Conservation (phyloP, 768 basidiomycete genomes). For the Leccinum rimulosum region DNA sequence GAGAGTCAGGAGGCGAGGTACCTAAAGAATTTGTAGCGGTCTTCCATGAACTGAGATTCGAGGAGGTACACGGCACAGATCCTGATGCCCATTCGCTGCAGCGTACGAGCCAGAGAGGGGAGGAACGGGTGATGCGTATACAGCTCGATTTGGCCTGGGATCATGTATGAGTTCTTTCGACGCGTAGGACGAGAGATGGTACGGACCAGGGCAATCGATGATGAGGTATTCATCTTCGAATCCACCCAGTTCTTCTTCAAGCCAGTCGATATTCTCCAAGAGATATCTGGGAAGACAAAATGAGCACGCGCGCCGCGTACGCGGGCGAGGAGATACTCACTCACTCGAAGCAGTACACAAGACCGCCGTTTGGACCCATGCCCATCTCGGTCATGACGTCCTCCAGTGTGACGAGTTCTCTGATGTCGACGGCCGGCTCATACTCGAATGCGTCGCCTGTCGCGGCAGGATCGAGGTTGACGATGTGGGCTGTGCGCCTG, state of each 20-base stretch:
- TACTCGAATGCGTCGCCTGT: constrained; percentile 84
- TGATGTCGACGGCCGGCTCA: constrained; percentile 90
- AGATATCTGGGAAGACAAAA: constrained; percentile 66
- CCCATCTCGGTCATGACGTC: constrained; percentile 96
- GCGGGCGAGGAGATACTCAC: constrained; percentile 45
- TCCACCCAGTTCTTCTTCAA: constrained; percentile 92
- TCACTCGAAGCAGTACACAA: constrained; percentile 99
- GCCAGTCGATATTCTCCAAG: constrained; percentile 96
- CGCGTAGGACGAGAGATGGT: not conserved
- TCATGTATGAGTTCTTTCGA: constrained; percentile 5
- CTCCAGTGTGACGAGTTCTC: constrained; percentile 85
- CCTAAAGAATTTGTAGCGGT: constrained; percentile 98
- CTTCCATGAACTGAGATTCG: constrained; percentile 99
- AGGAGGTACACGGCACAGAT: constrained; percentile 90
- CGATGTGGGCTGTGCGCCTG: constrained; percentile 83
- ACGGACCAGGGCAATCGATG: constrained; percentile 83
- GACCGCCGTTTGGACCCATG: constrained; percentile 95
- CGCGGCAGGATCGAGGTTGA: constrained; percentile 97
- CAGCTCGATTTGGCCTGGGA: constrained; percentile 90
- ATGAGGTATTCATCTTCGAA: constrained; percentile 96
- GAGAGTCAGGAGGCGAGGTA: constrained; percentile 24
- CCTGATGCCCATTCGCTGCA: constrained; percentile 75
- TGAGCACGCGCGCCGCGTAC: not conserved
- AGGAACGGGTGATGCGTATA: constrained; percentile 99
- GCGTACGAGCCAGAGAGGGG: constrained; percentile 78